Conservation (phyloP, 2,329 filamentous ascomycete species). For the Fusarium metavorans region DNA sequence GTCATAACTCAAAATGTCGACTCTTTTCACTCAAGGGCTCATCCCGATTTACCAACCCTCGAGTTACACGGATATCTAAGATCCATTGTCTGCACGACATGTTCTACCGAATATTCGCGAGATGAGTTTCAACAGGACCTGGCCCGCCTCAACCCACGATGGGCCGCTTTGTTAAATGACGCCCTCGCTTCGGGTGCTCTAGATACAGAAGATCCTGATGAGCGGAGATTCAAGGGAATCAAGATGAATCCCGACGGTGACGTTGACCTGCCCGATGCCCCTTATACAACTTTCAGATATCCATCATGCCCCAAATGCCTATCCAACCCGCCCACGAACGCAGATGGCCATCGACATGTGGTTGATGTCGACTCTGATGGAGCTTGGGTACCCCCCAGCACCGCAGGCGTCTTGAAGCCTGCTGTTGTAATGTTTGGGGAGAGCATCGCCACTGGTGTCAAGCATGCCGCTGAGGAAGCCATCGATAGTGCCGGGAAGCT, state of each 20-base stretch:
- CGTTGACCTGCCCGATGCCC: conserved; percentile 87
- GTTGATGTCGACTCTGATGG: conserved; percentile 84
- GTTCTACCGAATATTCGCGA: conserved; percentile 77
- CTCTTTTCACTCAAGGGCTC: conserved; percentile 85
- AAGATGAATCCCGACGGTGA: conserved; percentile 95
- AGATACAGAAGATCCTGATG: conserved; percentile 79
- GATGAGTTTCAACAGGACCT: conserved; percentile 81
- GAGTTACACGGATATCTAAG: conserved; percentile 94
- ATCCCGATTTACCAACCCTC: conserved; percentile 79
- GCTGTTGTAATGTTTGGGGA: conserved; percentile 98
- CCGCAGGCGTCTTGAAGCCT: conserved; percentile 88
- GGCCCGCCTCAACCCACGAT: conserved; percentile 84
- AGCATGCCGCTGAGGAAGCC: conserved; percentile 80
- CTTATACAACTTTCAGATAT: conserved; percentile 91
- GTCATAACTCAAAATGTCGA: conserved; percentile 98
- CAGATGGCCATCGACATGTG: conserved; percentile 65
- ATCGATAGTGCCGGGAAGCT: conserved; percentile 82
- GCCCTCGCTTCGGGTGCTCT: conserved; percentile 81
- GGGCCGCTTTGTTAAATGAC: conserved; percentile 80
- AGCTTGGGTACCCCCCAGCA: conserved; percentile 75
- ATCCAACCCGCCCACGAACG: conserved; percentile 66
- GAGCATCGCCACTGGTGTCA: conserved; percentile 78
- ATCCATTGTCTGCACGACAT: conserved; percentile 83
- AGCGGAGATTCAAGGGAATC: conserved; percentile 76
- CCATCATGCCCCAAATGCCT: conserved; percentile 89